Evolutionary conservation across 257 asterid species (phyloP), one percentile per base, ranked within the genome.

Genomic region (Ophiorrhiza pumila): DNA sequence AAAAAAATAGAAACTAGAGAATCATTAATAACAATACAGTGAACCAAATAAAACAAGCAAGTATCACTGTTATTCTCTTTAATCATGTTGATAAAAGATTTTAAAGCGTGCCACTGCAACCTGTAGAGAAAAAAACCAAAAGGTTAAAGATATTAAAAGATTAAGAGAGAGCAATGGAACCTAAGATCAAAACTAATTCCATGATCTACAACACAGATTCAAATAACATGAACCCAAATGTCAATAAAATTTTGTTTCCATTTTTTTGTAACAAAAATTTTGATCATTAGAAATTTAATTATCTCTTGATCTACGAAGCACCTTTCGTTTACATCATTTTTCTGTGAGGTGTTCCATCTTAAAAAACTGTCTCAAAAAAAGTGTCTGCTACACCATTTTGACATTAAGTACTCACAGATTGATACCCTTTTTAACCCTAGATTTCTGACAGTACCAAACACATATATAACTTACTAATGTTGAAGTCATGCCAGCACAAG

Each of bases 401-500:
- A n/a, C 12, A 55, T 55, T 18, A 23, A 41, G 37, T 10, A 41
- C 8, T 31, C 12, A 52, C 34, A 31, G 49, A 63, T 18, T 15
- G 58, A 41, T 60, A 71, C 31, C 65, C 58, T 55, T 56, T 70
- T 52, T 35, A 18, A 68, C 9, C 25, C 35, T 18, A 34, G 60
- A 53, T 12, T 68, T 47, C 45, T 18, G 15, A 29, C 45, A 68
- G 14, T 61, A 34, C 58, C 71, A 56, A 76, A 64, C 56, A 77
- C 37, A 45, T 80, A 41, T 76, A 45, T 71, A 79, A 94, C 99
- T 95, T 90, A 95, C 99, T 34, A 95, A 95, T 80, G 99, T 95
- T 62, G 99, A 95, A 69, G 98, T 95, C 99, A 92, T 90, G 90
- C 99, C 99, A 83, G 99, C 98, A 86, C 99, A 95, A 85, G 98